A percentile compares a stretch with the other conserved stretches of the same genome.
Conservation (phyloP, 1,284 basidiomycete species). For the Mycena citricolor region DNA sequence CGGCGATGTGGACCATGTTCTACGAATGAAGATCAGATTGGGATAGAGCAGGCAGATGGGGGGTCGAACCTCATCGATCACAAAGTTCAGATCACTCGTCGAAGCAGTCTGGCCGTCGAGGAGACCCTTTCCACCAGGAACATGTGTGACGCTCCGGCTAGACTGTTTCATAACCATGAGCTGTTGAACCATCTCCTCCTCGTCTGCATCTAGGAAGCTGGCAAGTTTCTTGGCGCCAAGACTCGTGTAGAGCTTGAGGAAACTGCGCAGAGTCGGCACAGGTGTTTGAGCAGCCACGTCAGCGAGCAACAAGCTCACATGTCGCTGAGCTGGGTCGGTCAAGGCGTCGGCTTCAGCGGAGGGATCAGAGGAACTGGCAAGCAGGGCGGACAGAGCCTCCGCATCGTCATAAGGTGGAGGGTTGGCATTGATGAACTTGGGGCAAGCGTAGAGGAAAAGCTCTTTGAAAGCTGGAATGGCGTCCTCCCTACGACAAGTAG, state of each 20-base stretch:
- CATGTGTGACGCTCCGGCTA: constrained; percentile 71
- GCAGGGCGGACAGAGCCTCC: constrained; percentile 52
- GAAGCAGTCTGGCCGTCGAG: constrained; percentile 86
- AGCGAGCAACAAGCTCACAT: constrained; percentile 79
- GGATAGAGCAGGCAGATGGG: neutral
- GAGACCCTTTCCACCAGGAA: constrained; percentile 54
- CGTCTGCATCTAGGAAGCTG: constrained; percentile 84
- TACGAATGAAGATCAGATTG: constrained; percentile 30
- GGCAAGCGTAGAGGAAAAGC: constrained; percentile 92
- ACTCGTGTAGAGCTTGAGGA: constrained; percentile 94
- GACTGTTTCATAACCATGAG: constrained; percentile 96
- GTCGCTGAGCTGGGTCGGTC: constrained; percentile 80
- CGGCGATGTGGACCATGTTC: constrained; percentile 96
- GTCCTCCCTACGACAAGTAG: constrained; percentile 51
- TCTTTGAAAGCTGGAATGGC: constrained; percentile 88
- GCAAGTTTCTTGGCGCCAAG: constrained; percentile 92
- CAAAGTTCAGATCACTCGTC: constrained; percentile 94
- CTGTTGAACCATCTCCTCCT: constrained; percentile 94
- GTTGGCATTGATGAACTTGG: constrained; percentile 95
- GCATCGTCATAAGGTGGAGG: constrained; percentile 91
- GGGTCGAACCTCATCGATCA: constrained; percentile 80
- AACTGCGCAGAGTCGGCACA: constrained; percentile 85
- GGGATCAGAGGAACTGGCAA: constrained; percentile 36
- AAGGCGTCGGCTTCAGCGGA: constrained; percentile 26
- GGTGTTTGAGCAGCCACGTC: constrained; percentile 77